Base-by-base conservation (phyloP, 1,139 yeast genomes). In the Spathaspora sp. region DNA sequence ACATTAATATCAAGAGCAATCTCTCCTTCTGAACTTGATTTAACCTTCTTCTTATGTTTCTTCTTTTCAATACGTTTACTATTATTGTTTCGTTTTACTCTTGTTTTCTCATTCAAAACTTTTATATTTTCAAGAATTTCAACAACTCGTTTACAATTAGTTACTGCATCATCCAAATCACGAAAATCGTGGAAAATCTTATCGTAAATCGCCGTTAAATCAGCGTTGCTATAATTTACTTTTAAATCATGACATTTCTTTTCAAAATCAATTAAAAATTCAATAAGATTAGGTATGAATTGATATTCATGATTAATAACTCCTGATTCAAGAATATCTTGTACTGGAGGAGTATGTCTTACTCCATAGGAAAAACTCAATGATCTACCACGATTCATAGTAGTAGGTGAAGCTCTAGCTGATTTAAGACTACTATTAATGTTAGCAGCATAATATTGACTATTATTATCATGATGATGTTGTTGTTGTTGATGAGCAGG, bases 1-100 rank as follows among this genome's bases (percentile, higher is more conserved):
- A 46, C 34, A 29, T 50, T 49, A 7, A 57, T 45, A 9, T 54
- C 47, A 37, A 56, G 49, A 7, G 54, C 36, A 27, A 55, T 38
- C n/a, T 53, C 50, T 1, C 58, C 57, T 17, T 53, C 52, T 7
- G 48, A 16, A 31, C 16, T 15, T 26, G 43, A 38, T 23, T 44
- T 43, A 37, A 40, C 47, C 29, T 37, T 33, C 27, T 44, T 46
- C n/a, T 38, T 39, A 7, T 36, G 20, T 9, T 33, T 33, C 11
- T 37, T 24, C 39, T 41, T 33, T 4, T 16, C 38, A 13, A 43
- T 9, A 16, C 39, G 42, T 31, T 31, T 31, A 26, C 4, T 10
- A 11, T 9, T 26, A 11, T 26, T 26, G 29, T 20, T 13, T 31
- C 36, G 36, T 9, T 31, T 31, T 8, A 13, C 26, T n/a, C 33